These are phyloP conservation scores for Groenewaldozyma sp. DNA, from an alignment of 1,139 yeast species.

Conservation along the genomic window DNA sequence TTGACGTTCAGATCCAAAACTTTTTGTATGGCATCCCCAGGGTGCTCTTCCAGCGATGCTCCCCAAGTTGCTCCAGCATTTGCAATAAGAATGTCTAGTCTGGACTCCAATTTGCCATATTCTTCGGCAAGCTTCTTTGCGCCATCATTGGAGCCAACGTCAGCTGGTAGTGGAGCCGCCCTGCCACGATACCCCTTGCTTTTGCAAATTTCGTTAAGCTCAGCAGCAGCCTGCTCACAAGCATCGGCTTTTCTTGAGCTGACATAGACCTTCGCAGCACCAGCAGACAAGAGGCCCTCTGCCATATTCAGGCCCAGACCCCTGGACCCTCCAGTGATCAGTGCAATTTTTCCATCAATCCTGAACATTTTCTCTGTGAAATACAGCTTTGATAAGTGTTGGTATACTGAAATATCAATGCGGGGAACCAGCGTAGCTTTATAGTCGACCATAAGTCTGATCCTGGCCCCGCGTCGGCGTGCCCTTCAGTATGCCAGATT, in stretches of 20 bases:
- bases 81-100: conserved; percentile 58
- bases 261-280: conserved; percentile 54
- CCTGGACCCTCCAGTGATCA: conserved; percentile 73
- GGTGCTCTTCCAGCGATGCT: conserved; percentile 51
- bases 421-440: too few relatives aligned
- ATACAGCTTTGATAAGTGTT: too few relatives aligned
- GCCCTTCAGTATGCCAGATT: too few relatives aligned
- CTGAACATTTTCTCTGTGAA: too few relatives aligned
- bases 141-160: conserved; percentile 46
- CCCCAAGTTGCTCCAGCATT: conserved; percentile 86
- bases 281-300: conserved; percentile 53
- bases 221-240: conserved; percentile 48
- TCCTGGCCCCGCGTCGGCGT: too few relatives aligned
- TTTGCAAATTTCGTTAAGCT: conserved; percentile 40
- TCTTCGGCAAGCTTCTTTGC: conserved; percentile 39
- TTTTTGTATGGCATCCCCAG: conserved; percentile 54
- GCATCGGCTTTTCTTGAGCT: conserved; percentile 60
- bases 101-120: conserved; percentile 33
- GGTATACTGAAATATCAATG: too few relatives aligned
- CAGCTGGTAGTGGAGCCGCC: conserved; percentile 52
- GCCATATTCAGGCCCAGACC: conserved; percentile 68
- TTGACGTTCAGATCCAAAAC: conserved; percentile 56
- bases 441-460: too few relatives aligned
- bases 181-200: conserved; percentile 36
- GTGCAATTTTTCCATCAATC: conserved; percentile 50